A percentile compares a stretch with the other conserved stretches of the same genome.
Evolutionary conservation across 1,284 basidiomycete genomes (phyloP).

Genomic region (Naganishia cerealis): DNA sequence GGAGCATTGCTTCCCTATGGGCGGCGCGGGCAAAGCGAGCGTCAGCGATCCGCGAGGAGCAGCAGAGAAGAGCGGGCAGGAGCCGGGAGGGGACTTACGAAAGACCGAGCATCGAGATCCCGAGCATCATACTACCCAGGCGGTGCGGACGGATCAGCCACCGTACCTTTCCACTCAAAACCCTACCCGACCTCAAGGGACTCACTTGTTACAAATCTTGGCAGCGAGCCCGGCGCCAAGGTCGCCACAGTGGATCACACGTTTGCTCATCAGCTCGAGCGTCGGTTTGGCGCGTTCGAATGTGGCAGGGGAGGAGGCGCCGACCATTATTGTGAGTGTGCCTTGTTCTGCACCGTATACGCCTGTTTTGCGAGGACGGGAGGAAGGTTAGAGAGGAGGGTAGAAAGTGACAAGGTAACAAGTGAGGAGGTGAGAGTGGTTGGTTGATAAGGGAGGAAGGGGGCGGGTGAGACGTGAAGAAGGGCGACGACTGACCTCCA

Average conservation of each 20-base stretch:
- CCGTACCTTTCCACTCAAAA: not conserved
- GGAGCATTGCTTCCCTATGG: constrained; percentile 74
- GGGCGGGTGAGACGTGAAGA: too few species aligned
- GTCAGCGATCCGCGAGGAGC: not conserved
- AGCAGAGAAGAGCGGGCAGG: not conserved
- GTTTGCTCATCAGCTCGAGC: constrained; percentile 67
- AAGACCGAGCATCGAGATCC: constrained; percentile 36
- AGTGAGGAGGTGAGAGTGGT: too few species aligned
- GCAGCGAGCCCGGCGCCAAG: constrained; percentile 80
- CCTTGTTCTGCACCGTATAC: constrained; percentile 79
- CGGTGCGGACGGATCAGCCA: not conserved
- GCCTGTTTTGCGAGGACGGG: constrained; percentile 54
- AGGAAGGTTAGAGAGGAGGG: not conserved
- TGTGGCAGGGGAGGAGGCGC: constrained; percentile 62
- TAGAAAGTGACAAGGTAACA: not conserved
- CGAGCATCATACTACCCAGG: constrained; percentile 32
- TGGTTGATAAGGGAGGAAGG: too few species aligned
- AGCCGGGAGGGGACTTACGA: constrained; percentile 19
- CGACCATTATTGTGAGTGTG: constrained; percentile 85
- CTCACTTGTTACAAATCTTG: constrained; percentile 83
- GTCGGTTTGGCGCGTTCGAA: constrained; percentile 66
- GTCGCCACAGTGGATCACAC: constrained; percentile 79
- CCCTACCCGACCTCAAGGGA: constrained; percentile 56
- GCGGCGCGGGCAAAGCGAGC: not conserved
- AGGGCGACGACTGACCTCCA: constrained; percentile 62